Evolutionary conservation across 2,329 filamentous ascomycete species (phyloP), one percentile per base, ranked within the genome.

Genomic region (Chalara sp.): DNA sequence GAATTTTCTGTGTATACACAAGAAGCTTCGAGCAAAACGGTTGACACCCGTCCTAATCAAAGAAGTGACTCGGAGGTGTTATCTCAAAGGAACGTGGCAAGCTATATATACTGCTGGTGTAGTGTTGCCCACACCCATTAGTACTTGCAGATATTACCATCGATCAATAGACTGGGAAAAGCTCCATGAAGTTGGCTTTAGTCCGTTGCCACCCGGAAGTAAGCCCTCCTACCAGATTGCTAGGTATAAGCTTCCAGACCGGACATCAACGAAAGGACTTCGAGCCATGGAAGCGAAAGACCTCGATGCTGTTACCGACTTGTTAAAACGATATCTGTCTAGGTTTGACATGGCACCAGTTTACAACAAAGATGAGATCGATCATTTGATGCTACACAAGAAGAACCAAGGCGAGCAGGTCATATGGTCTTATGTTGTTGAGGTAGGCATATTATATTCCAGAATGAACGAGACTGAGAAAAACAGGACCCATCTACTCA

Each of bases 1-100:
- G 71, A 99, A 99, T 75, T 99, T 97, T 72, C 84, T 99, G 58
- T 95, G 91, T 65, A 86, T 99, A 50, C 93, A 99, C 77, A 97
- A 97, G 77, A 97, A 97, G 72, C 82, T 99, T 32, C 88, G 93
- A 47, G 83, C 87, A 52, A 96, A 97, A 75, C 85, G 93, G 49
- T 81, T 99, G 42, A 84, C 93, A 0, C 93, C 93, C 0, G 87
- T 97, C 2, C 81, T 99, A 48, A 99, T 99, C 75, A 96, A 96
- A 70, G 93, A 99, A 68, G 89, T 99, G 61, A 99, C 93, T 5
- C 86, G 93, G 45, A 81, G 90, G 56, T 95, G 89, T 75, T 95
- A 97, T 69, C 72, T 90, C 45, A 77, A 87, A 57, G 87, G 85
- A 51, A 86, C 95, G 58, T 97, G 87, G 78, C 93, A 99, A 70